Percentiles rank a stretch among this genome's conserved stretches.
These are phyloP conservation scores for Actinidia chinensis DNA, from an alignment of 179 eudicot species.

Conservation along the genomic window DNA sequence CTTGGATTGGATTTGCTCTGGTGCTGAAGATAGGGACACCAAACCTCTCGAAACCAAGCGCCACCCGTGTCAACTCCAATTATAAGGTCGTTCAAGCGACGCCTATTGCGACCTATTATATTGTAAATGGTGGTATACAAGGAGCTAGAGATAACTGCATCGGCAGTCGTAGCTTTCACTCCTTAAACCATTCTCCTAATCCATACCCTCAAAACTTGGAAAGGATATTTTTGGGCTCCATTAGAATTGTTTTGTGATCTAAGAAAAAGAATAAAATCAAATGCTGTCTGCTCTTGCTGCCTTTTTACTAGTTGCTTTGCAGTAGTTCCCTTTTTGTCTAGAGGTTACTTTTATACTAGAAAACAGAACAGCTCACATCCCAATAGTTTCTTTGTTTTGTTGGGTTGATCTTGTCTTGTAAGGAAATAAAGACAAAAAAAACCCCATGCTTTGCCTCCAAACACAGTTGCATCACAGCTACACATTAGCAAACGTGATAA, in stretches of 20 bases:
- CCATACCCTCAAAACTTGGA: slow-evolving; percentile 59
- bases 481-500: too few relatives aligned
- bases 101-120: slow-evolving; percentile 46
- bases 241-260: slow-evolving; percentile 16
- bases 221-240: slow-evolving; percentile 61
- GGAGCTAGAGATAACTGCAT: slow-evolving; percentile 54
- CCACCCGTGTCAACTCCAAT: slow-evolving; percentile 30
- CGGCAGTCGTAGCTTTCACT: slow-evolving; percentile 50
- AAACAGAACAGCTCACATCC: too few relatives aligned
- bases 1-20: slow-evolving; percentile 64
- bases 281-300: too few relatives aligned
- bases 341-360: too few relatives aligned
- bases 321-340: too few relatives aligned
- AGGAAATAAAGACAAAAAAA: too few relatives aligned
- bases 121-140: slow-evolving; percentile 52
- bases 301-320: too few relatives aligned
- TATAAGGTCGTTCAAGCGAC: slow-evolving; percentile 42
- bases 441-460: too few relatives aligned
- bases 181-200: slow-evolving; percentile 56
- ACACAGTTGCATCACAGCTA: too few relatives aligned
- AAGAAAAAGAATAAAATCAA: slow-evolving; percentile 9
- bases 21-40: slow-evolving; percentile 33
- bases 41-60: slow-evolving; percentile 34
- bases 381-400: too few relatives aligned
- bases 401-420: too few relatives aligned